A percentile compares a stretch with the other conserved stretches of the same genome.
These are phyloP conservation scores for Pistacia atlantica DNA, from an alignment of 345 rosid genomes.

Conservation along the genomic window DNA sequence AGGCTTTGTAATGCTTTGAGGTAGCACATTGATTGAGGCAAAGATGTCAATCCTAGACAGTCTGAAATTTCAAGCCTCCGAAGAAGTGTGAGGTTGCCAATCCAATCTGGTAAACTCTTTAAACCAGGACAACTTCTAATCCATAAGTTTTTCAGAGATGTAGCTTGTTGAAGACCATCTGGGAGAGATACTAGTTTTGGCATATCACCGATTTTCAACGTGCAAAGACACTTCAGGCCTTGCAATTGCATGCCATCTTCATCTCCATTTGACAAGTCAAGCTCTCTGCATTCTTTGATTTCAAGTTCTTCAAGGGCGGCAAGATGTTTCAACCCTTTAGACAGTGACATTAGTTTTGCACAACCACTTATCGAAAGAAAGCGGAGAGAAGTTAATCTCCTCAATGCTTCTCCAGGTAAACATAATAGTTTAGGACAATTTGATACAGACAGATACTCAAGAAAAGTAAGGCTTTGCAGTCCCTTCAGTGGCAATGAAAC, in stretches of 20 bases:
- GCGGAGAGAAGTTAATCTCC: not conserved
- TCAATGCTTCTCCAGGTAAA: not conserved
- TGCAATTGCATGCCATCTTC: not conserved
- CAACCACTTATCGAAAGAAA: not conserved
- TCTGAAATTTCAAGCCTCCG: not conserved
- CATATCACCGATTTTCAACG: not conserved
- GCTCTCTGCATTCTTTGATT: slow-evolving; percentile 5
- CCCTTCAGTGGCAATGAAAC: not conserved
- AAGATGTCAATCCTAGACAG: not conserved
- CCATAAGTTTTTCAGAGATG: not conserved
- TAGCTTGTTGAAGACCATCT: slow-evolving; percentile 11
- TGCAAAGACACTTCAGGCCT: not conserved
- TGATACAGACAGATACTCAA: not conserved
- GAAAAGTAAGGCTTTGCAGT: not conserved
- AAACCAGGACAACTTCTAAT: slow-evolving; percentile 12
- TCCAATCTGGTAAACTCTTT: slow-evolving; percentile 15
- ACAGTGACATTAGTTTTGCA: slow-evolving; percentile 13
- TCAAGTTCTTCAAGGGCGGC: slow-evolving; percentile 5
- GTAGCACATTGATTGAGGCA: slow-evolving; percentile 3
- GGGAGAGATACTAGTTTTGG: slow-evolving; percentile 13
- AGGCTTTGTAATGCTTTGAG: not conserved
- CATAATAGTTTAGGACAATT: not conserved
- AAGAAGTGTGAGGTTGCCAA: slow-evolving; percentile 13
- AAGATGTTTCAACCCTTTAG: slow-evolving; percentile 11
- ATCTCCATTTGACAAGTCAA: slow-evolving; percentile 6